Evolutionary conservation across 2,329 filamentous ascomycete genomes (phyloP), one percentile per base, ranked within the genome.

Genomic region (Tolypocladium paradoxum): DNA sequence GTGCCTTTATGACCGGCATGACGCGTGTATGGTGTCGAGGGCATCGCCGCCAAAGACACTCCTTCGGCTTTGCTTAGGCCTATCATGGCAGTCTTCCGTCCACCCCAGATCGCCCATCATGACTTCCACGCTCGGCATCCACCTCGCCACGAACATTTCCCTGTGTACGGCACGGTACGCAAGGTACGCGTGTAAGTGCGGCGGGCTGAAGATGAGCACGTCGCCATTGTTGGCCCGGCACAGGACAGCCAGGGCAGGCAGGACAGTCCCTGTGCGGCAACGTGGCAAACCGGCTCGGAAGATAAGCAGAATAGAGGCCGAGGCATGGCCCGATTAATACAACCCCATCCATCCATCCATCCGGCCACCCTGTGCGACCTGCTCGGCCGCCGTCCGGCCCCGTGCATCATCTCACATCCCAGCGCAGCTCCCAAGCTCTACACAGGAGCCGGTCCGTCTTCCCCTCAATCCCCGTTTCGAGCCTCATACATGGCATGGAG

Each of bases 81-180:
- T n/a, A n/a, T n/a, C n/a, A n/a, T n/a, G n/a, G n/a, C n/a, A n/a
- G n/a, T n/a, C n/a, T n/a, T n/a, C 35, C 34, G n/a, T 35, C 22
- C 20, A n/a, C n/a, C n/a, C n/a, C 7, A 20, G n/a, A 45, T 47
- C 29, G 38, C 31, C 54, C 58, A 63, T 18, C 46, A 69, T 69
- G 65, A 58, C 58, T 51, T 63, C 62, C 34, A 53, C 64, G 48
- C 51, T 70, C 34, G 63, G 67, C n/a, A 54, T 72, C 51, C 63
- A 69, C 43, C 54, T 69, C n/a, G 52, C 67, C 53, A 67, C 60
- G 54, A 71, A 70, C 57, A 62, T 69, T 31, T 70, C 68, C 29
- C 62, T 65, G 52, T 67, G 64, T 52, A 49, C 47, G n/a, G n/a
- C n/a, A n/a, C n/a, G n/a, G n/a, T n/a, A n/a, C n/a, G n/a, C n/a